Evolutionary conservation across 768 basidiomycete species (phyloP), one percentile per base, ranked within the genome.

Genomic region (Mycena floridula): DNA sequence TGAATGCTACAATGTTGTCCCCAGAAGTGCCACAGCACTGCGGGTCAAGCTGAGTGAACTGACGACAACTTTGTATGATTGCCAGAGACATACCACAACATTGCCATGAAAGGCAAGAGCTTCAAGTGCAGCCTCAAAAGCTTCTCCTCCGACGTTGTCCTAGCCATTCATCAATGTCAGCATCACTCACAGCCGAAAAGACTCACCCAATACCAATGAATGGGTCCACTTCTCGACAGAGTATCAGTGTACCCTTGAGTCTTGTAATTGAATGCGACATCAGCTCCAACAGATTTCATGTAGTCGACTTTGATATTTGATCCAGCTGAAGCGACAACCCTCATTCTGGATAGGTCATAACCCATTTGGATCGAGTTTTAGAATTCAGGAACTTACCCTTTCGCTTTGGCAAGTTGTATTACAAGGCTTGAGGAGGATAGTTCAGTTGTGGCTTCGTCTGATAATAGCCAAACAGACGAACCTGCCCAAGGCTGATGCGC

Each of bases 231-330:
- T 22, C 40, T 40, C 9, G 18, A 5, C 18, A 46, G 38, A 6
- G 72, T 51, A n/a, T 71, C 67, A 5, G 48, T 49, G 1, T 70
- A 69, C 40, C 59, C 55, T 5, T 59, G 52, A 15, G 32, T 35
- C 32, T 35, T 35, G 32, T 35, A 35, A 35, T 35, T 35, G 32
- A 35, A 35, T 3, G 18, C 32, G 32, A 15, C 15, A 35, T 35
- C 32, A 15, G 32, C 32, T 3, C 32, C 32, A 7, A 35, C 18
- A 7, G 32, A 35, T 7, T 7, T 13, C 3, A 35, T 3, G 32
- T 35, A 35, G 13, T 35, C 32, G 32, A 7, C 2, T 59, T 76
- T 78, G 59, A 79, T 76, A 59, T 76, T 76, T 0, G 62, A 68
- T 12, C 68, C 62, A 48, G 79, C 32, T 13, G 32, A 35, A 35